phyloP scores from a whole-genome alignment of 2,329 filamentous ascomycete genomes.

The Fusarium clavum region DNA sequence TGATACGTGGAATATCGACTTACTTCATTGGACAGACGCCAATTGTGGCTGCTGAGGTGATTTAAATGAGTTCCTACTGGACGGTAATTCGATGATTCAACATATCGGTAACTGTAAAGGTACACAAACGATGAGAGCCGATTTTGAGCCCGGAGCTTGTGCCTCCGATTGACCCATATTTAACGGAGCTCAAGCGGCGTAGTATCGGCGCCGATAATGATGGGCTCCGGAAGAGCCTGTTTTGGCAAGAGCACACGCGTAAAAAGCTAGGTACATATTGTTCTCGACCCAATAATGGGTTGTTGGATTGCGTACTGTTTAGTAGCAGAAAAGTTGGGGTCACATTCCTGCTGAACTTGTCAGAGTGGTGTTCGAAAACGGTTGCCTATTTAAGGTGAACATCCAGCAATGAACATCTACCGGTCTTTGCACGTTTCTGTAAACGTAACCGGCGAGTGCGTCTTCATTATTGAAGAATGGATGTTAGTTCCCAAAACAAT shows the following conservation, averaged over 20 bases:
- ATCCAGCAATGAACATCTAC: neutral
- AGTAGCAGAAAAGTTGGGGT: no score
- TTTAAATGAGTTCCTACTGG: neutral
- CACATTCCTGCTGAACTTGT: neutral
- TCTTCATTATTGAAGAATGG: neutral
- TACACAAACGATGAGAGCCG: neutral
- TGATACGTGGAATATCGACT: neutral
- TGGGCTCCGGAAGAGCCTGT: neutral
- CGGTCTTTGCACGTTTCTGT: neutral
- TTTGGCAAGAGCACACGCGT: neutral
- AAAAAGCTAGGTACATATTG: neutral
- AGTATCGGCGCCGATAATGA: constrained; percentile 2
- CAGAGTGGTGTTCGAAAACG: neutral
- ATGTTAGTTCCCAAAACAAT: neutral
- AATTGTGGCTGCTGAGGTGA: neutral
- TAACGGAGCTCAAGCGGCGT: constrained; percentile 5
- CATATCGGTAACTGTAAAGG: neutral
- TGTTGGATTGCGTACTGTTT: neutral
- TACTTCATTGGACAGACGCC: neutral
- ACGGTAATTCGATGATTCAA: neutral
- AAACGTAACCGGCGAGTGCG: neutral
- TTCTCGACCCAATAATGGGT: neutral
- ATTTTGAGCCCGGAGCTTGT: constrained; percentile 16
- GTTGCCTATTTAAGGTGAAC: neutral
- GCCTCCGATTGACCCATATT: constrained; percentile 10